Evolutionary conservation across 2,329 filamentous ascomycete species (phyloP), one percentile per base, ranked within the genome.

Genomic region (Fusarium sp.): DNA sequence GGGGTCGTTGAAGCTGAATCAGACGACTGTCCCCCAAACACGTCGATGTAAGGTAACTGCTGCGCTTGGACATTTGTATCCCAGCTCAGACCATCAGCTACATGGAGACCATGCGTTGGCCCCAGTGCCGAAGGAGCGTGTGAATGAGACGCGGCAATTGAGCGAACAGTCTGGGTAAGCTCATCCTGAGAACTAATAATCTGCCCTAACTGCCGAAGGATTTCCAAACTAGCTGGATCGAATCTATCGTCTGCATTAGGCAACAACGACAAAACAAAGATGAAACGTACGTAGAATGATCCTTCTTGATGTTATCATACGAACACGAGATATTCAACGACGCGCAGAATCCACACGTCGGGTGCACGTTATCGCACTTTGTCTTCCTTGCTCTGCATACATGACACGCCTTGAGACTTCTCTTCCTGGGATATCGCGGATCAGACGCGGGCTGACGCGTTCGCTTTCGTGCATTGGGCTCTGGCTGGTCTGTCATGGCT

Each of bases 361-460:
- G 79, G 39, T 77, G 76, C 10, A 74, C 72, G 55, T 80, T 80
- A 57, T 80, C 79, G 64, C 79, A 80, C 52, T 80, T 80, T 23
- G 78, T 80, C 63, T 79, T 78, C 12, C 79, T 67, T 8, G 74
- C 74, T 3, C 79, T 77, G 69, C 79, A 80, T 3, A 78, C 75
- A 56, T 79, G 74, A 31, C 79, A 81, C 6, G 79, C 79, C 24
- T 71, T 75, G 10, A 78, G 65, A 29, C 78, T 78, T 21, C 78
- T 72, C 59, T 79, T 80, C 15, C 79, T 66, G 13, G 73, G 73
- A 43, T 75, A 75, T 11, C 65, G 64, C 6, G 61, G 28, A 49
- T 75, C 73, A 8, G 71, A 70, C 9, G 59, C 18, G 8, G 63
- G 53, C 38, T 63, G 63, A 15, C 58, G 56, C 39, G 70, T 24